Evolutionary conservation across 768 basidiomycete species (phyloP).

Genomic region (Rhodotorula sphaerocarpa): DNA sequence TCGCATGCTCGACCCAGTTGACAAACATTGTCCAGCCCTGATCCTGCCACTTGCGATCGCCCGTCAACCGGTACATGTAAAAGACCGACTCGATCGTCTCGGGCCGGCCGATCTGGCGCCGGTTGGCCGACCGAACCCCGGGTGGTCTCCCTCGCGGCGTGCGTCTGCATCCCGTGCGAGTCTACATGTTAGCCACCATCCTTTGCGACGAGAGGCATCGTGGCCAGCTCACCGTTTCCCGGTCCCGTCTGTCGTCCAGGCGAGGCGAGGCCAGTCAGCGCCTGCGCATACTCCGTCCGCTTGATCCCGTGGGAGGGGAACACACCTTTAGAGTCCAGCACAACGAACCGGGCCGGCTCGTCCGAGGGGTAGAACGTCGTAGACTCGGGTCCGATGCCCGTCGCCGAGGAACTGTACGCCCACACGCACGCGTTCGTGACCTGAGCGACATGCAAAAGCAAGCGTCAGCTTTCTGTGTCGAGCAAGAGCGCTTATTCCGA

Average conservation of each 20-base stretch:
- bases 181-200: background rate
- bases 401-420: constrained; percentile 38
- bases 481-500: no score
- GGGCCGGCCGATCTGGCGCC: constrained; percentile 43
- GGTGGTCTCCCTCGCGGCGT: constrained; percentile 32
- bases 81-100: constrained; percentile 47
- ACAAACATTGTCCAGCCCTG: constrained; percentile 48
- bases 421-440: constrained; percentile 45
- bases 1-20: constrained; percentile 18
- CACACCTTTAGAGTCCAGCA: background rate
- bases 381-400: constrained; percentile 35
- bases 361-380: constrained; percentile 27
- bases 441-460: background rate
- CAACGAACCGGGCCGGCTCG: constrained; percentile 10
- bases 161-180: background rate
- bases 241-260: no score
- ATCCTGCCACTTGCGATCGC: constrained; percentile 47
- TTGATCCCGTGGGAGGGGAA: background rate
- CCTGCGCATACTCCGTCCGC: no score
- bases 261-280: no score
- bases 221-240: background rate
- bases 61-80: constrained; percentile 45
- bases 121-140: constrained; percentile 38
- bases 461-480: no score
- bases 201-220: no score